These are phyloP conservation scores for Globisporangium emineosum DNA, from an alignment of 352 stramenopile genomes.

Conservation along the genomic window DNA sequence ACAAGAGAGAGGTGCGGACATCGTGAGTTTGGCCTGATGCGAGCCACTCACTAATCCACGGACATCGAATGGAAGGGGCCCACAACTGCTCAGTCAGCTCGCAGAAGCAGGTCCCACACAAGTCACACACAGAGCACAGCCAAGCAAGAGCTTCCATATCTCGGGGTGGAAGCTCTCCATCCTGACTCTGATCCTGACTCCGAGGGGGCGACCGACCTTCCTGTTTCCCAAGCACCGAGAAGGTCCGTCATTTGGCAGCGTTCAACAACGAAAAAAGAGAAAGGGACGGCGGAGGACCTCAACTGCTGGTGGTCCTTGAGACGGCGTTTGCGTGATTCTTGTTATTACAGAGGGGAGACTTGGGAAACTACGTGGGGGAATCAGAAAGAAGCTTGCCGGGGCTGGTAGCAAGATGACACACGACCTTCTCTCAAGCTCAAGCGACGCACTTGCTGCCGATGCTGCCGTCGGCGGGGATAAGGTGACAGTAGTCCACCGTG, in stretches of 20 bases:
- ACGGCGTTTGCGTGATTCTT: not conserved
- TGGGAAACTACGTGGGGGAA: not conserved
- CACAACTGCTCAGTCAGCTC: not conserved
- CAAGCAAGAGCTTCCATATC: not conserved
- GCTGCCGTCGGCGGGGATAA: constrained; percentile 10
- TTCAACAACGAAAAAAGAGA: not conserved
- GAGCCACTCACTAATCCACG: not conserved
- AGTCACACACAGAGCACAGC: constrained; percentile 7
- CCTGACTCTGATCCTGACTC: not conserved
- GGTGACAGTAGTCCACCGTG: constrained; percentile 14
- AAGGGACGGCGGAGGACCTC: not conserved
- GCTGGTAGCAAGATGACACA: not conserved
- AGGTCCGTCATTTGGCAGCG: not conserved
- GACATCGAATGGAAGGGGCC: not conserved
- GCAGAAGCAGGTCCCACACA: constrained; percentile 8
- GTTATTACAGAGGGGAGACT: not conserved
- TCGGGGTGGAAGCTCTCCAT: not conserved
- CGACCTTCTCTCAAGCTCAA: not conserved
- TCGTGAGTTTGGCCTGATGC: not conserved
- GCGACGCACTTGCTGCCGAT: constrained; percentile 8
- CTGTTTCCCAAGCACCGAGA: not conserved
- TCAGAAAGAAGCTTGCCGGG: too few species aligned
- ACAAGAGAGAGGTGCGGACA: not conserved
- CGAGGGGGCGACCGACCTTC: not conserved
- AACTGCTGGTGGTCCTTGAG: not conserved